Conservation (phyloP, 495 filamentous ascomycete species). For the Lophium mytilinum region DNA sequence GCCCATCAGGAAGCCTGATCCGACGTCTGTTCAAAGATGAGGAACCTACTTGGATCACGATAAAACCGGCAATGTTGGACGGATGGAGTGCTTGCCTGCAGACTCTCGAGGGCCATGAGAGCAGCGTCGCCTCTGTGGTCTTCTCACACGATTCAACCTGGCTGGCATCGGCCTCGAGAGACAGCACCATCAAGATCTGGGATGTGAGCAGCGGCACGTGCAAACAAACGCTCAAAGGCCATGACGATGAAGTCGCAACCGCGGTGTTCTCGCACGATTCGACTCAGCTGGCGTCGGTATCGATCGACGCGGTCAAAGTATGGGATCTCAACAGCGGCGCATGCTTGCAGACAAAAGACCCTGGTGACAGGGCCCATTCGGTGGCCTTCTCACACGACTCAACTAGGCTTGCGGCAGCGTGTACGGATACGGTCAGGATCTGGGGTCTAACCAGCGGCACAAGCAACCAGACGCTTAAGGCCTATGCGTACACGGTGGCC, state of each 20-base stretch:
- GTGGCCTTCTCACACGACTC: too few relatives aligned
- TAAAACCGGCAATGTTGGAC: conserved; percentile 10
- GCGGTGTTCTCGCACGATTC: too few relatives aligned
- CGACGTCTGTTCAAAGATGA: conserved; percentile 11
- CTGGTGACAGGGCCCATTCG: neutral
- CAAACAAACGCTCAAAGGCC: neutral
- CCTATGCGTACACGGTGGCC: neutral
- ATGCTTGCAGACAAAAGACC: neutral
- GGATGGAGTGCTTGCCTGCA: conserved; percentile 2
- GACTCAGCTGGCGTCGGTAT: neutral
- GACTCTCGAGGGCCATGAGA: neutral
- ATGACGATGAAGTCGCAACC: neutral
- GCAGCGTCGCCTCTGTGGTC: too few relatives aligned
- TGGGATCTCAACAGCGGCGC: neutral
- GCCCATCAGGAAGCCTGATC: neutral
- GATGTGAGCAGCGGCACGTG: neutral
- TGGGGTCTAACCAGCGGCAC: neutral
- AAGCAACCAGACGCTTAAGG: neutral
- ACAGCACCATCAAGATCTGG: neutral
- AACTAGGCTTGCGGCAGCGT: too few relatives aligned
- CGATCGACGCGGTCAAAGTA: neutral
- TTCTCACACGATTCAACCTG: neutral
- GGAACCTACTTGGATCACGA: conserved; percentile 12
- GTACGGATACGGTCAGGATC: neutral
- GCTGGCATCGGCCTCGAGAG: neutral